Evolutionary conservation across 345 rosid species (phyloP).

Genomic region (Rhizophora apiculata): DNA sequence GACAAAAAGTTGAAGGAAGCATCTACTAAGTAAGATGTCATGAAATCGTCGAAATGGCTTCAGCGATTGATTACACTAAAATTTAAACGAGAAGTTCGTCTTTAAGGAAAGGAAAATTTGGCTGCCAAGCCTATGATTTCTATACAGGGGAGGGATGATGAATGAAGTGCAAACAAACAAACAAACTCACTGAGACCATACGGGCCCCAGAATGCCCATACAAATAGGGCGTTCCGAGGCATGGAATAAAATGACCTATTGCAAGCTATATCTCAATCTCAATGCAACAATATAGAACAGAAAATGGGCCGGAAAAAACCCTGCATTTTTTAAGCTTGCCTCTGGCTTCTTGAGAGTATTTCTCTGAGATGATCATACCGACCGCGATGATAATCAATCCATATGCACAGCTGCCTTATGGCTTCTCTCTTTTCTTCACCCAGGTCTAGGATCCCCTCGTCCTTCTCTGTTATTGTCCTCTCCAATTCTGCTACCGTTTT

Average conservation of each 20-base stretch:
- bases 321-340: slow-evolving; percentile 22
- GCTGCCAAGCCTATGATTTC: not conserved
- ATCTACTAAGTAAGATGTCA: too few species aligned
- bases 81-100: too few species aligned
- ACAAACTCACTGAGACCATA: not conserved
- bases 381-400: slow-evolving; percentile 72
- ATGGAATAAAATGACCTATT: not conserved
- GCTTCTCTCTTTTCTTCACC: slow-evolving; percentile 92
- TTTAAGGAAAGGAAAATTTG: too few species aligned
- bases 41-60: too few species aligned
- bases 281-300: not conserved
- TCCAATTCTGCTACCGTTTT: slow-evolving; percentile 41
- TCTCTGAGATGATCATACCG: slow-evolving; percentile 56
- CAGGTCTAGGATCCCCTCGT: slow-evolving; percentile 37
- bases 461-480: slow-evolving; percentile 42
- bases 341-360: slow-evolving; percentile 36
- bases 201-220: not conserved
- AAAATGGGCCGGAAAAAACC: not conserved
- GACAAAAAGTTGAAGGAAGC: too few species aligned
- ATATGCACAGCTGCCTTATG: slow-evolving; percentile 83
- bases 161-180: not conserved
- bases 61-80: too few species aligned
- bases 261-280: not conserved
- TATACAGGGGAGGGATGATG: not conserved
- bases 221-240: not conserved